Evolutionary conservation across 2,329 filamentous ascomycete species (phyloP), one percentile per base, ranked within the genome.

Genomic region (Exserohilum rostratum): DNA sequence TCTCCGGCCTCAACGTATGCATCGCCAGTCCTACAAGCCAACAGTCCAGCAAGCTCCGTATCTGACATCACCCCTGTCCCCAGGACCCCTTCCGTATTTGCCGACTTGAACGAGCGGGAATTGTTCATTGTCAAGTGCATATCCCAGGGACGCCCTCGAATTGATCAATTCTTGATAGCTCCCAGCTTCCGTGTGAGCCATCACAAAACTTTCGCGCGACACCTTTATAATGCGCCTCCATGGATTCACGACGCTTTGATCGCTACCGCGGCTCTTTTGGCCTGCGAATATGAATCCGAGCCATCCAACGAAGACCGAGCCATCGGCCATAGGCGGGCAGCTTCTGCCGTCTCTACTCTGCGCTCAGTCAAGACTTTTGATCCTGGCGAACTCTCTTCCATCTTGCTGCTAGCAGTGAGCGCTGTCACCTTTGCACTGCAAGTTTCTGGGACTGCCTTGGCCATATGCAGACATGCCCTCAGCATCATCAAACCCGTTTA

Each of bases 401-500:
- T 50, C 6, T 18, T 54, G 20, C 33, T 54, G 20, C 39, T 54
- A 27, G 34, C 40, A 31, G 35, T 54, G 12, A 54, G 51, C 40
- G 51, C 51, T 27, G 15, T 54, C 46, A 54, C 51, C 3, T 50
- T 46, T 35, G 46, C 46, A 7, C 17, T 50, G 13, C 46, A 54
- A n/a, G 45, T 50, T 13, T 45, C 46, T n/a, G 51, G 51, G 6
- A 27, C 20, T 17, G 15, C 46, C 11, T 50, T 50, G 10, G 20
- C 42, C 4, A 54, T 54, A 15, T 50, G 46, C 17, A 34, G 40
- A 20, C 39, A 54, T 25, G 18, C 33, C 13, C 51, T 54, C 39
- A n/a, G 27, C 15, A 39, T 33, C 5, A 46, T 54, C 34, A 54
- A 54, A 20, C 40, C 51, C 20, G 12, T 39, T 1, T 54, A 54